Percentiles rank a stretch among this genome's conserved stretches.
phyloP scores from a whole-genome alignment of 495 filamentous ascomycete genomes.

The Trichocladium antarcticum region DNA sequence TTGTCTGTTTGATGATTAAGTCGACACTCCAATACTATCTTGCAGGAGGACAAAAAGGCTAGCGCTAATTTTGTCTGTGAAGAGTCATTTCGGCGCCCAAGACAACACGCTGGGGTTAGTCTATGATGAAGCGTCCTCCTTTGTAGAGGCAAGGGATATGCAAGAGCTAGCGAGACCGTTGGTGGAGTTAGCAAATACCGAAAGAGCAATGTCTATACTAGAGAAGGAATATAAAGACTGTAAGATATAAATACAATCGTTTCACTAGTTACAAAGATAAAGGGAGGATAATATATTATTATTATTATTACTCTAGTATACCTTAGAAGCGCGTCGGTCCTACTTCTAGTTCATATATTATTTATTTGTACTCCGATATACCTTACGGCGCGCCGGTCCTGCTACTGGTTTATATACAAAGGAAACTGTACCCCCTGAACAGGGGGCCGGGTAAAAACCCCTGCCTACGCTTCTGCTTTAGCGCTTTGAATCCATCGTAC shows the following conservation, averaged over 20 bases:
- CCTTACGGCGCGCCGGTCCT: too few species aligned
- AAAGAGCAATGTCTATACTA: not conserved
- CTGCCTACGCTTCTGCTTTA: too few species aligned
- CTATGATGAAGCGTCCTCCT: not conserved
- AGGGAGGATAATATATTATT: too few species aligned
- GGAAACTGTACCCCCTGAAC: too few species aligned
- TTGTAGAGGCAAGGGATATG: not conserved
- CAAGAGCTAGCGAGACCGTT: not conserved
- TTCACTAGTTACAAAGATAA: not conserved
- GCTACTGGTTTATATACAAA: too few species aligned
- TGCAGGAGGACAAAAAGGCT: not conserved
- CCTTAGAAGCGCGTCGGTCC: too few species aligned
- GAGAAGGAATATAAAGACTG: not conserved
- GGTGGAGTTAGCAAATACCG: not conserved
- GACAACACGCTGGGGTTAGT: conserved; percentile 1
- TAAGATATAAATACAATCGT: not conserved
- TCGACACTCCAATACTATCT: too few species aligned
- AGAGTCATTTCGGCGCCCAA: not conserved
- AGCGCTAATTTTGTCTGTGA: not conserved
- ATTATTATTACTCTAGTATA: too few species aligned
- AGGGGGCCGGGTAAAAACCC: too few species aligned
- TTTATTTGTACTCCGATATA: too few species aligned
- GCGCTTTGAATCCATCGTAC: too few species aligned
- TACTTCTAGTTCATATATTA: too few species aligned
- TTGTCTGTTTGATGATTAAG: not conserved